Evolutionary conservation across 208 protist species (phyloP).

Genomic region (Borovskyia barvae): DNA sequence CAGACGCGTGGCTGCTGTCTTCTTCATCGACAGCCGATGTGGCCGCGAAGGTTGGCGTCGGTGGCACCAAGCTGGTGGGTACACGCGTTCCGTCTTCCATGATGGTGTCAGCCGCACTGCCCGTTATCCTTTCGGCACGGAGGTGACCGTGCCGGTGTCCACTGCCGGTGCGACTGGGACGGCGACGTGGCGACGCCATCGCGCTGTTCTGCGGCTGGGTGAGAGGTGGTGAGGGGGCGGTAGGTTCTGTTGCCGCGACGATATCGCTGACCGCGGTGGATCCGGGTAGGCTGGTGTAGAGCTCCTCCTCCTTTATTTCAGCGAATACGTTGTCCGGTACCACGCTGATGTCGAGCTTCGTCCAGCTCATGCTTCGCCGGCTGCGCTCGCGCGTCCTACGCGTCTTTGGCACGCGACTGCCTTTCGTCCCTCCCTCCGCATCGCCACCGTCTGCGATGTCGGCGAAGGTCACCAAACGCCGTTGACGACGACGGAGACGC

Average conservation of each 20-base stretch:
- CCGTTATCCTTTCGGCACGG: conserved; percentile 33
- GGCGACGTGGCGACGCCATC: too few relatives aligned
- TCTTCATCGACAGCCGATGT: not conserved
- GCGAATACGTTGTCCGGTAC: conserved; percentile 47
- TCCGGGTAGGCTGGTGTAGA: conserved; percentile 31
- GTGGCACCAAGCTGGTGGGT: not conserved
- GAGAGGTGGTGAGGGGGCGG: not conserved
- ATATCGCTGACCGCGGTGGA: conserved; percentile 17
- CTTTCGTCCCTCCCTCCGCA: not conserved
- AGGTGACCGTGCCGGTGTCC: conserved; percentile 17
- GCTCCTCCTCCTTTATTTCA: conserved; percentile 53
- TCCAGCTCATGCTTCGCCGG: conserved; percentile 32
- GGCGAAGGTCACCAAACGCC: conserved; percentile 39
- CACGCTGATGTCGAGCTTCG: conserved; percentile 27
- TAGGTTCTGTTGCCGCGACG: not conserved
- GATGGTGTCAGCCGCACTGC: conserved; percentile 32
- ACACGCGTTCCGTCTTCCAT: conserved; percentile 33
- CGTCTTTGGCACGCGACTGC: conserved; percentile 2
- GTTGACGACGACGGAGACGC: conserved; percentile 25
- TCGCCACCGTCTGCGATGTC: conserved; percentile 14
- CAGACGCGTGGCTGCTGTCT: conserved; percentile 11
- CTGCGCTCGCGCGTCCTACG: conserved; percentile 26
- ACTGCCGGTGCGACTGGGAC: not conserved
- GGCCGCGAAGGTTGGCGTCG: too few relatives aligned
- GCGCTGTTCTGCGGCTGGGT: too few relatives aligned